Evolutionary conservation across 1,139 yeast species (phyloP).

Genomic region (Pichia sp.): DNA sequence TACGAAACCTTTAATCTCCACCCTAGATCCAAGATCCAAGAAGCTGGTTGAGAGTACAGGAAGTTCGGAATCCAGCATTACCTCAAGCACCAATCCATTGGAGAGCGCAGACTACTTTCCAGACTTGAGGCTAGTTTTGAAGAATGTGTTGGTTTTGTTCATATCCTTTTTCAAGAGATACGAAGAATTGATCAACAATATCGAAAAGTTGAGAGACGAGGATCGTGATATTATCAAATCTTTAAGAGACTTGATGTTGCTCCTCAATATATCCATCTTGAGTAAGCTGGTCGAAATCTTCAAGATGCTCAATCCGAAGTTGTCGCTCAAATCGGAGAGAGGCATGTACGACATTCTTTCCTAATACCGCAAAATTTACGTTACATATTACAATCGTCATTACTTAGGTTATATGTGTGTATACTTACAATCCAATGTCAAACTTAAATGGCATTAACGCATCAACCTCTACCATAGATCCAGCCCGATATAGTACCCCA

Average conservation of each 20-base stretch:
- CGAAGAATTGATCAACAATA: conserved; percentile 5
- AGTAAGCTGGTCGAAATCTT: conserved; percentile 22
- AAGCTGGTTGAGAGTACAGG: too few species aligned
- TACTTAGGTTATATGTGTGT: too few species aligned
- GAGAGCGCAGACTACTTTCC: conserved; percentile 20
- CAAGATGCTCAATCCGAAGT: conserved; percentile 17
- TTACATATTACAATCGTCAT: too few species aligned
- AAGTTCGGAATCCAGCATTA: not conserved
- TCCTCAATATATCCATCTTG: conserved; percentile 23
- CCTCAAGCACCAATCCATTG: conserved; percentile 6
- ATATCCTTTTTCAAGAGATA: conserved; percentile 18
- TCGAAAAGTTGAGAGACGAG: not conserved
- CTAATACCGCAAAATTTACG: not conserved
- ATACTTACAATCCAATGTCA: too few species aligned
- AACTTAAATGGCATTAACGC: too few species aligned
- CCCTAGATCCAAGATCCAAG: conserved; percentile 2
- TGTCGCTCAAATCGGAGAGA: conserved; percentile 16
- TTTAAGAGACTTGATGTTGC: conserved; percentile 17
- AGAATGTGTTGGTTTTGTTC: conserved; percentile 22
- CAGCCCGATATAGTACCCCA: conserved; percentile 29
- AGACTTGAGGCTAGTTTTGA: conserved; percentile 22
- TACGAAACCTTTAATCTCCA: not conserved
- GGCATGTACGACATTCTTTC: conserved; percentile 7
- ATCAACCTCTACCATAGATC: conserved; percentile 10
- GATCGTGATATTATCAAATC: conserved; percentile 2